These are phyloP conservation scores for Diophrys appendiculata DNA, from an alignment of 73 alveolate genomes.

Conservation along the genomic window DNA sequence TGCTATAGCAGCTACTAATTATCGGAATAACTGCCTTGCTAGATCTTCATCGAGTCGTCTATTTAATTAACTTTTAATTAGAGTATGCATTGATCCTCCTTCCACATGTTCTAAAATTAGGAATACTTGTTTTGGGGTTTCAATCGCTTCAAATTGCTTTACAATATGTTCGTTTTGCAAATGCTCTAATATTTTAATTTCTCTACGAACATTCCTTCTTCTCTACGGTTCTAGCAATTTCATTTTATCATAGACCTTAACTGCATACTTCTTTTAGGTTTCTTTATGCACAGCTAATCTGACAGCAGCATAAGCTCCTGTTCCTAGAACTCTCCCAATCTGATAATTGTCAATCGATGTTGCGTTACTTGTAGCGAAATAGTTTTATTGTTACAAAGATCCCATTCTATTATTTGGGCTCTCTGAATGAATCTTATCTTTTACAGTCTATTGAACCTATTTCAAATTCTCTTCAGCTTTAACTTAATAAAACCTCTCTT, in stretches of 20 bases:
- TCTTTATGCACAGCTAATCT: slow-evolving; percentile 64
- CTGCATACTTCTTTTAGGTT: slow-evolving; percentile 59
- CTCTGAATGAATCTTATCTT: no score
- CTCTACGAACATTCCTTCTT: slow-evolving; percentile 64
- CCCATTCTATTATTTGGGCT: no score
- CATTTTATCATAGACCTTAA: slow-evolving; percentile 69
- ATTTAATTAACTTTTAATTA: slow-evolving; percentile 55
- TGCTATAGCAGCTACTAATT: slow-evolving; percentile 65
- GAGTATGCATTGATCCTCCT: slow-evolving; percentile 63
- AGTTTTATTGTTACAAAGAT: no score
- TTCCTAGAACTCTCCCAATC: slow-evolving; percentile 67
- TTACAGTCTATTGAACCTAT: no score
- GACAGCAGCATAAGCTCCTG: slow-evolving; percentile 82
- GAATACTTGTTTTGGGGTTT: slow-evolving; percentile 51
- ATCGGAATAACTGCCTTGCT: slow-evolving; percentile 57
- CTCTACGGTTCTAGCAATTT: slow-evolving; percentile 62
- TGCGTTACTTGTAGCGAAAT: no score
- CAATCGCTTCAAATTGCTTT: slow-evolving; percentile 57
- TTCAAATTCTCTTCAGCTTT: no score
- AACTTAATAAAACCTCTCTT: no score
- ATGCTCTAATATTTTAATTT: slow-evolving; percentile 57
- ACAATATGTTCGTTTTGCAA: slow-evolving; percentile 52
- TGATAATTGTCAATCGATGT: slow-evolving; percentile 43
- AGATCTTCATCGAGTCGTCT: slow-evolving; percentile 60
- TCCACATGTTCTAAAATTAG: slow-evolving; percentile 63